These are phyloP conservation scores for Colletotrichum orbiculare DNA, from an alignment of 2,329 filamentous ascomycete species.

Conservation along the genomic window DNA sequence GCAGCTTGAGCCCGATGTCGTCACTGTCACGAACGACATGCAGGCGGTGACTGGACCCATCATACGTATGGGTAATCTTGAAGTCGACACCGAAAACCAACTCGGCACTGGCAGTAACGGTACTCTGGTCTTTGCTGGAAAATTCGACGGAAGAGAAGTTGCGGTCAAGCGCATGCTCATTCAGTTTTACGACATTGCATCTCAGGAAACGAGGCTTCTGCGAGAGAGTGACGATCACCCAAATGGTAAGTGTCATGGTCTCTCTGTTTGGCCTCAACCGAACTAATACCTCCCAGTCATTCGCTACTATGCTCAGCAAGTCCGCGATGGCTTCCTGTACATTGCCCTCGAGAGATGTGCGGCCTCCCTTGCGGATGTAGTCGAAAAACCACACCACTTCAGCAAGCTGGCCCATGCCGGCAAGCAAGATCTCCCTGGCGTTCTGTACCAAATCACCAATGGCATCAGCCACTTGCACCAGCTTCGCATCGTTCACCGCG, in stretches of 20 bases:
- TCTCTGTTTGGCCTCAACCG: too few relatives aligned
- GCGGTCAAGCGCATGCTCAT: constrained; percentile 97
- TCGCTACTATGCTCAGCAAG: constrained; percentile 93
- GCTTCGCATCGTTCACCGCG: constrained; percentile 93
- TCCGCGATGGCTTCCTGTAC: constrained; percentile 90
- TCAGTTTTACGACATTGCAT: constrained; percentile 94
- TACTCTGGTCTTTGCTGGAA: constrained; percentile 95
- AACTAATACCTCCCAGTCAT: constrained; percentile 67
- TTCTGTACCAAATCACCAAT: constrained; percentile 89
- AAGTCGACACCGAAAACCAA: constrained; percentile 72
- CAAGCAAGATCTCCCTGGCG: constrained; percentile 79
- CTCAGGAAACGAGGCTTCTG: constrained; percentile 89
- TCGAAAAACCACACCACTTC: constrained; percentile 78
- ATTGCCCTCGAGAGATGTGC: constrained; percentile 96
- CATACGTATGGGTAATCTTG: constrained; percentile 71
- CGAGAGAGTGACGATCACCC: constrained; percentile 95
- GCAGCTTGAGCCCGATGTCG: constrained; percentile 70
- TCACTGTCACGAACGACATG: constrained; percentile 67
- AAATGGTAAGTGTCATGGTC: constrained; percentile 58
- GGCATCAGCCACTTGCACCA: constrained; percentile 91
- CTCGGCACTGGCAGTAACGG: constrained; percentile 90
- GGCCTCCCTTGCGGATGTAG: constrained; percentile 90
- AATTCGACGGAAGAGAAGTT: constrained; percentile 91
- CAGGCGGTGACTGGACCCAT: constrained; percentile 69
- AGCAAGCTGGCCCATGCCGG: constrained; percentile 77